Percentiles rank a stretch among this genome's conserved stretches.
phyloP scores from a whole-genome alignment of 2,329 filamentous ascomycete species.

The Colletotrichum sp. region DNA sequence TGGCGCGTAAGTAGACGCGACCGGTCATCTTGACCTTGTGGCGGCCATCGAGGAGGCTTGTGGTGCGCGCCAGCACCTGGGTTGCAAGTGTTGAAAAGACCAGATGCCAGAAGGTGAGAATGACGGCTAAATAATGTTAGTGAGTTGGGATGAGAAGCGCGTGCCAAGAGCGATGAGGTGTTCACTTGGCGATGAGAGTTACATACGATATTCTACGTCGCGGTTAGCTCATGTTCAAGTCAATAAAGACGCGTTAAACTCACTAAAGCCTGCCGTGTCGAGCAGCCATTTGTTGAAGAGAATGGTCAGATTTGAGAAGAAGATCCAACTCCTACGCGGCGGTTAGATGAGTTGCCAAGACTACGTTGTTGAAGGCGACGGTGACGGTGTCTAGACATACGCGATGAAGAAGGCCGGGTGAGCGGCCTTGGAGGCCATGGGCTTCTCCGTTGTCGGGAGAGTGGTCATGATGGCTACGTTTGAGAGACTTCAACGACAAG shows the following conservation, averaged over 20 bases:
- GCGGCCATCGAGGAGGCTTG: conserved; percentile 66
- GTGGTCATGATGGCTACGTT: conserved; percentile 5
- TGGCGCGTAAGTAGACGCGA: conserved; percentile 64
- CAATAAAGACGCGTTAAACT: conserved; percentile 34
- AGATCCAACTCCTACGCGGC: conserved; percentile 72
- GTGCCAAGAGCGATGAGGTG: not conserved
- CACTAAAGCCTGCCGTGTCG: conserved; percentile 75
- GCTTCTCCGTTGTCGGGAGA: conserved; percentile 27
- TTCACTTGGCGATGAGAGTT: not conserved
- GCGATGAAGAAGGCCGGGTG: conserved; percentile 35
- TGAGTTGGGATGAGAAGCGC: not conserved
- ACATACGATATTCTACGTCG: conserved; percentile 49
- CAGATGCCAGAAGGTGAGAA: conserved; percentile 73
- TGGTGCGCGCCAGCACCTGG: conserved; percentile 69
- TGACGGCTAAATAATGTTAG: conserved; percentile 44
- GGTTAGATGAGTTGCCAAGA: not conserved
- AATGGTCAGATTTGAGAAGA: conserved; percentile 84
- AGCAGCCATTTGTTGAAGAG: conserved; percentile 94
- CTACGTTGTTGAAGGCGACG: not conserved
- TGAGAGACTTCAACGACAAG: not conserved
- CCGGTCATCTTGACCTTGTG: conserved; percentile 66
- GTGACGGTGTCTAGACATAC: conserved; percentile 25
- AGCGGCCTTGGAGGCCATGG: conserved; percentile 10
- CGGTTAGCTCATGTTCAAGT: conserved; percentile 22
- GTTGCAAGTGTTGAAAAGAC: conserved; percentile 70